Evolutionary conservation across 2,329 filamentous ascomycete genomes (phyloP).

Genomic region (Talaromyces sp.): DNA sequence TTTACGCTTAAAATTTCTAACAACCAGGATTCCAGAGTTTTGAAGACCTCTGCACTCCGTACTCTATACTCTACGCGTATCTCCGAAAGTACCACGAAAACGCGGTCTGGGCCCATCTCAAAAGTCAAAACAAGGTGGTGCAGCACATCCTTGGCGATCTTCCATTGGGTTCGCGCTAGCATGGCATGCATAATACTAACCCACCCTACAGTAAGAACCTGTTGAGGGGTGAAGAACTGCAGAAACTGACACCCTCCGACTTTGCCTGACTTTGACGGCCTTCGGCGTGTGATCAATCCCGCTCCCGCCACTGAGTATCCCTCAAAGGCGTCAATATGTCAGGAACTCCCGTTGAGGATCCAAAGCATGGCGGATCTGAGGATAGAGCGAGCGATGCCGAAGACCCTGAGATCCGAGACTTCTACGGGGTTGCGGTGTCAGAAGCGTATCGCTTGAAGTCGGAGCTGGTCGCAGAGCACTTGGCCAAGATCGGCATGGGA

Average conservation of each 20-base stretch:
- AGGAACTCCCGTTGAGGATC: neutral
- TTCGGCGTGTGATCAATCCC: neutral
- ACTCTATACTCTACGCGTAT: neutral
- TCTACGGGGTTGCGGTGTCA: slow-evolving; percentile 33
- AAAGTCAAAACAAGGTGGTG: neutral
- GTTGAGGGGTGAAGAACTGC: neutral
- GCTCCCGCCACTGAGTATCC: neutral
- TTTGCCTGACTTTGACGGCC: neutral
- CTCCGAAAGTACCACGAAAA: neutral
- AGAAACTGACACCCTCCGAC: neutral
- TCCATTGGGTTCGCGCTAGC: neutral
- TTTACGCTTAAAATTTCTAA: too few species aligned
- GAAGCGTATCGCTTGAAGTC: slow-evolving; percentile 28
- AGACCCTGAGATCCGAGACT: slow-evolving; percentile 26
- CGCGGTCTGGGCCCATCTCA: neutral
- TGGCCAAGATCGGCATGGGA: slow-evolving; percentile 26
- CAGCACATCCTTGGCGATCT: neutral
- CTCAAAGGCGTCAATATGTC: neutral
- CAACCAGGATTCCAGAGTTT: neutral
- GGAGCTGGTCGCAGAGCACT: slow-evolving; percentile 20
- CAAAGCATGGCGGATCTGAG: neutral
- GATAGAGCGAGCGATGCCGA: slow-evolving; percentile 15
- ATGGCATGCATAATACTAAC: neutral
- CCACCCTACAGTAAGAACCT: neutral
- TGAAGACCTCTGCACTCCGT: neutral